A percentile compares a stretch with the other conserved stretches of the same genome.
Evolutionary conservation across 495 filamentous ascomycete species (phyloP).

Genomic region (Hyaloscypha hepaticicola): DNA sequence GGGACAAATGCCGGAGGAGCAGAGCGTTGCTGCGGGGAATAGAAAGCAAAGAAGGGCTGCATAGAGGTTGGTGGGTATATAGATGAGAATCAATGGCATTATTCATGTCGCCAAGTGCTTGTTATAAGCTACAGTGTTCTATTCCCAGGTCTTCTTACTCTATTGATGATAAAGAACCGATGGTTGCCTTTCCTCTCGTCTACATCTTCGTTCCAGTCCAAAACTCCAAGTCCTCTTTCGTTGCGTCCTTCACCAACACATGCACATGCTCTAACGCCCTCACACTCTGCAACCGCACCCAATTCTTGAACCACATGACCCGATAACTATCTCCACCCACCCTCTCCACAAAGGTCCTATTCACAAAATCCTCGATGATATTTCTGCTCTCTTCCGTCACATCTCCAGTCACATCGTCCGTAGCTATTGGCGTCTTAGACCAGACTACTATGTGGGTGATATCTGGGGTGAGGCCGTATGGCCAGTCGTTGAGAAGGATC

Average conservation of each 20-base stretch:
- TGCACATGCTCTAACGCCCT: constrained; percentile 76
- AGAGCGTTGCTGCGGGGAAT: constrained; percentile 41
- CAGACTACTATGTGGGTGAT: constrained; percentile 75
- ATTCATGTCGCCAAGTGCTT: neutral
- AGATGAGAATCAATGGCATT: neutral
- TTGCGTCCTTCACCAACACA: constrained; percentile 35
- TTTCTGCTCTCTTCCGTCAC: constrained; percentile 65
- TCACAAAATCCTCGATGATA: constrained; percentile 65
- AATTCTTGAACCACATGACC: constrained; percentile 95
- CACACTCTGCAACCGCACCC: constrained; percentile 85
- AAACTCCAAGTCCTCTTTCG: constrained; percentile 27
- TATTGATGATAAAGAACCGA: neutral
- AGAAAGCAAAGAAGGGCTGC: constrained; percentile 45
- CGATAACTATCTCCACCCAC: constrained; percentile 54
- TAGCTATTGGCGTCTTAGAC: constrained; percentile 58
- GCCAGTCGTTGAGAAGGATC: constrained; percentile 88
- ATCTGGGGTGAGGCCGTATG: constrained; percentile 70
- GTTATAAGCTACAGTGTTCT: neutral
- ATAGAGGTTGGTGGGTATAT: neutral
- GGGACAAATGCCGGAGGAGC: constrained; percentile 37
- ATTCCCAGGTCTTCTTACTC: neutral
- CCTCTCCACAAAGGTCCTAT: constrained; percentile 59
- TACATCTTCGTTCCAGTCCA: constrained; percentile 25
- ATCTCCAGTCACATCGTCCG: constrained; percentile 61
- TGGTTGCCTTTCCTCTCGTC: neutral